Percentiles rank a stretch among this genome's conserved stretches.
These are phyloP conservation scores for Mortierella sp. DNA, from an alignment of 371 early-diverging fungal species.

Conservation along the genomic window DNA sequence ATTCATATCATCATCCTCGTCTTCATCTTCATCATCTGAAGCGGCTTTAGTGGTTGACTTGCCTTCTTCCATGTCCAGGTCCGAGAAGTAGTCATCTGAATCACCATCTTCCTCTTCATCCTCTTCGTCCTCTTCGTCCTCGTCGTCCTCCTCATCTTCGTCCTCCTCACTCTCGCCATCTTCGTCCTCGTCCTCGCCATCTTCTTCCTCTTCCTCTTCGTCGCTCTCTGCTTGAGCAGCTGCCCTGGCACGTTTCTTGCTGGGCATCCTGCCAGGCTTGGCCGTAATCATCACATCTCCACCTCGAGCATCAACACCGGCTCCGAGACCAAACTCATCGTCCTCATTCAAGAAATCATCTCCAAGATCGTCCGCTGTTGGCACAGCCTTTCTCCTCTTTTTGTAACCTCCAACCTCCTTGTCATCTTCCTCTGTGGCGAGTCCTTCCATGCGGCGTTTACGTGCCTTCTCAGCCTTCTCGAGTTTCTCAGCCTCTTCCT, in stretches of 20 bases:
- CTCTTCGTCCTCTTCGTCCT: conserved; percentile 53
- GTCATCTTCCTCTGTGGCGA: conserved; percentile 74
- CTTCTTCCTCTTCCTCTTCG: conserved; percentile 50
- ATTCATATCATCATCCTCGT: conserved; percentile 65
- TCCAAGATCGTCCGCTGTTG: conserved; percentile 88
- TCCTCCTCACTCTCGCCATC: conserved; percentile 61
- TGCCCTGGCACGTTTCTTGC: conserved; percentile 57
- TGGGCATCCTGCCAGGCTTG: conserved; percentile 52
- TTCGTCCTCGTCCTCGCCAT: conserved; percentile 53
- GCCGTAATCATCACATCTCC: conserved; percentile 22
- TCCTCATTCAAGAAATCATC: conserved; percentile 74
- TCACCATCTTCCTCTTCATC: conserved; percentile 56
- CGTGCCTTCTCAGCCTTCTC: conserved; percentile 89
- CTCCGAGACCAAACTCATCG: conserved; percentile 55
- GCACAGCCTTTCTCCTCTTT: conserved; percentile 50
- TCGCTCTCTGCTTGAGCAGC: conserved; percentile 40
- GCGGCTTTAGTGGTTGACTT: conserved; percentile 52
- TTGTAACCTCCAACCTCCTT: conserved; percentile 62
- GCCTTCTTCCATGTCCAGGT: conserved; percentile 47
- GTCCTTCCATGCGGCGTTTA: conserved; percentile 88
- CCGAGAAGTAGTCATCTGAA: conserved; percentile 56
- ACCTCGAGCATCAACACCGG: conserved; percentile 31
- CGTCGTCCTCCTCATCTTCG: conserved; percentile 61
- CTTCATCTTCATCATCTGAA: conserved; percentile 60
- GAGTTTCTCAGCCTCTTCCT: conserved; percentile 83